Base-by-base conservation (phyloP, 2,329 filamentous ascomycete genomes). In the Tolypocladium paradoxum region DNA sequence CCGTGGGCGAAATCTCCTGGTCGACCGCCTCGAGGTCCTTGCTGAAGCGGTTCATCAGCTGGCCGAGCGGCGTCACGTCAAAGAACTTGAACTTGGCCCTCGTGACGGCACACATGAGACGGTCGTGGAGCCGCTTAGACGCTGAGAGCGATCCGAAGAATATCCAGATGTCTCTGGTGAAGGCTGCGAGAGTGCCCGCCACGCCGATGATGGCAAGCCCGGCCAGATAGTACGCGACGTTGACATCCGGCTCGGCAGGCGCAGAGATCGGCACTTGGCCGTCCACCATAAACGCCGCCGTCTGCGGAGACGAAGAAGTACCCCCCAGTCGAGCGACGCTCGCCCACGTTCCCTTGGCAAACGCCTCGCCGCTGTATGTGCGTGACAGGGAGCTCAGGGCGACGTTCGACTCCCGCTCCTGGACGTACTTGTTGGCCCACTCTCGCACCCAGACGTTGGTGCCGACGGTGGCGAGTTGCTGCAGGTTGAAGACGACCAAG, bases 11-110 rank as follows among this genome's bases (percentile, higher is more conserved):
- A 54, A 99, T 88, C 68, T 99, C 93, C 67, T 99, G 93, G 61
- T 99, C 93, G 22, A 99, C 79, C 12, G 90, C 84, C 68, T 99
- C 91, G 16, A 99, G 81, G 67, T 99, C 93, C 70, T 97, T 97
- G 67, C 92, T 97, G 73, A 99, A 99, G 22, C 93, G 84, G 70
- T 99, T 99, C 85, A 97, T 97, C 63, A 99, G 78, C 70, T 96
- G 92, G 14, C 93, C 93, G 0, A 97, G 80, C 2, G 93, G 93
- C 0, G 93, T 99, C 1, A 92, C 87, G 64, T 99, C 93, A 64
- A 99, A 99, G 73, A 99, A 99, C 65, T 88, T 90, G 76, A 99
- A 97, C 66, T 90, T 92, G 33, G 93, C 93, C 60, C 91, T 84
- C 16, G 89, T 87, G 27, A 99, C 83, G 1, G 87, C 78, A 31